phyloP scores from a whole-genome alignment of 495 filamentous ascomycete species.

The Penicillium macrosclerotiorum region DNA sequence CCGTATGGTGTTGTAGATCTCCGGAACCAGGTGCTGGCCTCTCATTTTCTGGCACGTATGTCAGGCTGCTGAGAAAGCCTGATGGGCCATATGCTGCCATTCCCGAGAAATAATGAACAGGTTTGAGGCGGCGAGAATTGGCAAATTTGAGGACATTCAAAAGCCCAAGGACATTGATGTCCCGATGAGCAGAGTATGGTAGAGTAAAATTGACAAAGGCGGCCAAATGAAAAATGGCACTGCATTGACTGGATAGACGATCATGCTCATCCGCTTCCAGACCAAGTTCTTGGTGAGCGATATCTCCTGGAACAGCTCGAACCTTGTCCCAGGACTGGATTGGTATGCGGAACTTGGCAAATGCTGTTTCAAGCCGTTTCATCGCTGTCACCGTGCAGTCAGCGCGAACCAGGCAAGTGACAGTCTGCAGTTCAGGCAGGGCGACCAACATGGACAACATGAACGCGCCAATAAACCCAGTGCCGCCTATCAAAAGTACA shows the following conservation, averaged over 20 bases:
- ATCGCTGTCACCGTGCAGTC: neutral
- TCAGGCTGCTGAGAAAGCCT: constrained; percentile 2
- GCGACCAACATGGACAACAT: constrained; percentile 28
- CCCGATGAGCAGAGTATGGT: constrained; percentile 16
- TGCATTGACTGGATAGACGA: neutral
- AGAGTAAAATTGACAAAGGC: constrained; percentile 22
- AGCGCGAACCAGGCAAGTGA: neutral
- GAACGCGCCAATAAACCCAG: constrained; percentile 24
- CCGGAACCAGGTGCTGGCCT: constrained; percentile 4
- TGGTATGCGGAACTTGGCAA: neutral
- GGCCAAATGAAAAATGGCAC: constrained; percentile 19
- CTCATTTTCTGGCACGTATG: constrained; percentile 13
- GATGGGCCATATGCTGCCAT: constrained; percentile 12
- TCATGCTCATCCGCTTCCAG: neutral
- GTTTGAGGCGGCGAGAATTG: constrained; percentile 9
- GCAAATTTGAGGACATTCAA: constrained; percentile 14
- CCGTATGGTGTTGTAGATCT: constrained; percentile 13
- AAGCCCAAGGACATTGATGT: constrained; percentile 19
- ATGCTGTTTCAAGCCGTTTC: neutral
- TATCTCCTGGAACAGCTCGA: neutral
- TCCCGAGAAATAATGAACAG: constrained; percentile 23
- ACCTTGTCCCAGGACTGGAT: neutral
- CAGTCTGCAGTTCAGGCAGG: constrained; percentile 1
- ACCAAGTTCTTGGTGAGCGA: neutral
- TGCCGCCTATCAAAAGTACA: constrained; percentile 19